phyloP scores from a whole-genome alignment of 192 early-diverging fungal species.

The Rhizoclosmatium globosum region DNA sequence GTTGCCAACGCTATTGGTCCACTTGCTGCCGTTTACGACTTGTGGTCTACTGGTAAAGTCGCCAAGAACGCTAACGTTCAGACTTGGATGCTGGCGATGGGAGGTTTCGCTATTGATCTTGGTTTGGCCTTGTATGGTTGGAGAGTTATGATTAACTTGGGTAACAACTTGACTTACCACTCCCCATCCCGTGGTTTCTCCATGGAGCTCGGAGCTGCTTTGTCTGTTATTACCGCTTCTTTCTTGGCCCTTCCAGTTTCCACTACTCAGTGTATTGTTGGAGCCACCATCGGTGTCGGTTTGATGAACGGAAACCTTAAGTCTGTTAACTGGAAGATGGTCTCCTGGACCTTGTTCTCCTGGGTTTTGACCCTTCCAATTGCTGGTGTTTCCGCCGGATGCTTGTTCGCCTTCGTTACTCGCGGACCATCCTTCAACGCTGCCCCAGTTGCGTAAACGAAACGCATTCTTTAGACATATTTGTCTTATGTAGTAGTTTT shows the following conservation, averaged over 20 bases:
- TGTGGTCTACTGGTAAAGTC: slow-evolving; percentile 63
- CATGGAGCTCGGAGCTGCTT: slow-evolving; percentile 77
- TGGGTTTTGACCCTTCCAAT: slow-evolving; percentile 82
- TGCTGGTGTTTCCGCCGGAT: slow-evolving; percentile 70
- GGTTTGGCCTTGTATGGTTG: slow-evolving; percentile 81
- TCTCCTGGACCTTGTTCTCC: slow-evolving; percentile 71
- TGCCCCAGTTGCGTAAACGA: no score
- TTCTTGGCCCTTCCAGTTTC: slow-evolving; percentile 83
- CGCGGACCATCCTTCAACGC: slow-evolving; percentile 18
- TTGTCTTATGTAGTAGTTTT: no score
- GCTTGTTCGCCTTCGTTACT: slow-evolving; percentile 71
- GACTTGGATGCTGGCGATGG: slow-evolving; percentile 78
- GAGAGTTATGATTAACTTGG: slow-evolving; percentile 78
- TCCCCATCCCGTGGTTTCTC: slow-evolving; percentile 83
- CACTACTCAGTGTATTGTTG: slow-evolving; percentile 85
- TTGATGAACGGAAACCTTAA: slow-evolving; percentile 71
- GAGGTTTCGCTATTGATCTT: slow-evolving; percentile 78
- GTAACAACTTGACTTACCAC: slow-evolving; percentile 86
- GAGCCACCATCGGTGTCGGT: slow-evolving; percentile 77
- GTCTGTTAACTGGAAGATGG: slow-evolving; percentile 84
- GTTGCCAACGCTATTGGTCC: slow-evolving; percentile 88
- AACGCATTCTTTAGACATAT: no score
- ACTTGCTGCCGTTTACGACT: slow-evolving; percentile 74
- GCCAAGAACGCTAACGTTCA: slow-evolving; percentile 71
- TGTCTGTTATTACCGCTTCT: slow-evolving; percentile 83